Base-by-base conservation (phyloP, 352 stramenopile species). In the Globisporangium ultimum region DNA sequence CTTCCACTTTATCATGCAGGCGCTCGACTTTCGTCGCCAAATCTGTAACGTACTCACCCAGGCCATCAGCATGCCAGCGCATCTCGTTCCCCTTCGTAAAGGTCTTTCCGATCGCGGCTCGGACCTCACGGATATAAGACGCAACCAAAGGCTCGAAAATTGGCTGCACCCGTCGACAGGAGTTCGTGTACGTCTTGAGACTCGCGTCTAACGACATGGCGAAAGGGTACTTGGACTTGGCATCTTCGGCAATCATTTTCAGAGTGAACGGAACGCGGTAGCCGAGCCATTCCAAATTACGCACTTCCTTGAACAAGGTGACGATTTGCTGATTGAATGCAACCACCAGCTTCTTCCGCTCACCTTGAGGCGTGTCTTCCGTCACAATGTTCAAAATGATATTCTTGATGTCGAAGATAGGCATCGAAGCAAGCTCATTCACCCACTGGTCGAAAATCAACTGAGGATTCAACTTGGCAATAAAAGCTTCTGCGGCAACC, bases 271-370 rank as follows among this genome's bases (percentile, higher is more conserved):
- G 97, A 38, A 99, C 96, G 20, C 87, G 85, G 61, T 99, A 99
- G 17, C 96, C 96, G 13, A 99, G 71, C 97, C 97, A 99, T 62
- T 99, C 95, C 34, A 99, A 72, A 68, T 99, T 98, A 41, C 96
- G 88, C 46, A 99, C 97, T 81, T 99, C 97, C 66, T 99, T 99
- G 68, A 98, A 98, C 34, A 99, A 72, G 36, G 93, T 93, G 36
- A 99, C 94, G 63, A 97, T 98, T 70, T 98, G 96, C 63, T 98
- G 90, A 67, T 99, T 98, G 80, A 99, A 99, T 48, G 86, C 87
- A 10, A 96, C 88, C 32, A 87, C 76, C 45, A 96, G 56, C 59
- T 93, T 93, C 56, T 88, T 88, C 2, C 70, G 76, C 63, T 91
- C 74, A 24, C 85, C 84, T 50, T 87, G 72, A 0, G 74, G 67